Evolutionary conservation across 2,329 filamentous ascomycete genomes (phyloP), one percentile per base, ranked within the genome.

Genomic region (Ceratocystis smalleyi): DNA sequence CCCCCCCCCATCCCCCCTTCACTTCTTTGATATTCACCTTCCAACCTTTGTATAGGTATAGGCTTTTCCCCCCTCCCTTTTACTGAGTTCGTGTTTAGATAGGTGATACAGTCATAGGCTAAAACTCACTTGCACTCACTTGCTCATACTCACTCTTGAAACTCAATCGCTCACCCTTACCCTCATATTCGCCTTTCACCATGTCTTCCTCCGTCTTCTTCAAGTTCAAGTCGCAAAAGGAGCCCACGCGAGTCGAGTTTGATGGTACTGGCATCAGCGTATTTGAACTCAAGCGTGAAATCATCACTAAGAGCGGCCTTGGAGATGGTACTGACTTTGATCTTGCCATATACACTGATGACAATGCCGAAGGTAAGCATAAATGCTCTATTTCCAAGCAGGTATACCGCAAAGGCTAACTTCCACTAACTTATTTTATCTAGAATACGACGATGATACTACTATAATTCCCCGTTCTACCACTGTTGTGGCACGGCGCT

Each of bases 181-280:
- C 12, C 17, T 40, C 12, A 49, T 47, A 19, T 24, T 30, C 15
- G 17, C 17, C 15, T 27, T 17, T 73, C 78, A 84, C 72, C 72
- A 96, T 96, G 91, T 84, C 90, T 74, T 96, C 94, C 65, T 97
- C 91, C 69, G 94, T 99, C 73, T 97, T 96, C 78, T 99, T 96
- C 88, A 96, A 96, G 78, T 99, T 99, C 86, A 97, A 96, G 78
- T 97, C 92, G 70, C 91, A 95, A 74, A 96, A 91, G 78, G 94
- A 97, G 73, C 89, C 91, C 67, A 90, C 90, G 65, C 85, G 91
- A 72, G 91, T 99, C 71, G 89, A 91, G 72, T 97, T 99, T 75
- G 92, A 99, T 76, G 94, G 94, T 73, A 96, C 92, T 71, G 90
- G 90, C 75, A 95, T 97, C 73, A 96, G 92, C 67, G 94, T 97